Base-by-base conservation (phyloP, 192 early-diverging fungal genomes). In the Coemansia sp. region DNA sequence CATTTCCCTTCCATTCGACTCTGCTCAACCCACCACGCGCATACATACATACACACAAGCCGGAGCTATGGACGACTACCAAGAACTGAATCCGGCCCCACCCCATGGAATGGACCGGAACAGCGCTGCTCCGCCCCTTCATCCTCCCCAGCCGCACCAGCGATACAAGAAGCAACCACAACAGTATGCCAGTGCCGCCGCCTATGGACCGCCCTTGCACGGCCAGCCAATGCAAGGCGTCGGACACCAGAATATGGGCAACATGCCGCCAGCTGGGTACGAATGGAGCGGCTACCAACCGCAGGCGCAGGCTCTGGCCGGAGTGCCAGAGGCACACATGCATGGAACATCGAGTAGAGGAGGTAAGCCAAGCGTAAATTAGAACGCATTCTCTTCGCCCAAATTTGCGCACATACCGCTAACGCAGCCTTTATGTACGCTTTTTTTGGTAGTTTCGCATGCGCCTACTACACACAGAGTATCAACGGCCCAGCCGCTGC, bases 261-360 rank as follows among this genome's bases (percentile, higher is more conserved):
- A 36, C 47, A 46, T 61, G 63, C 67, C 63, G 15, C 32, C 64
- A 22, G 49, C 43, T 39, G 70, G 77, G 15, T 80, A 80, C 62
- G 77, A 74, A 49, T 80, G 77, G 77, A 71, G 24, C 58, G 65
- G 68, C 25, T 80, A 80, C 42, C 59, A 63, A 15, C n/a, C 35
- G 32, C 39, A 57, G 19, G 46, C 45, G 6, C 46, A 49, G 24
- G 27, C 25, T 12, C 46, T 27, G 46, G 24, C 22, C 46, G 15
- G 24, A 24, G 46, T 25, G 27, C 46, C 24, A 4, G 46, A 49
- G 9, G 46, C 5, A 49, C 27, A 20, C 46, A 49, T 49, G 46
- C 46, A 49, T 49, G 46, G 46, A 7, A 12, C 46, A 11, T 49
- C 12, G 22, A 49, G 46, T 24, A 49, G 46, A 24, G 37, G 35